Conservation (phyloP, 371 early-diverging fungal species). For the Fennellomyces sp. region DNA sequence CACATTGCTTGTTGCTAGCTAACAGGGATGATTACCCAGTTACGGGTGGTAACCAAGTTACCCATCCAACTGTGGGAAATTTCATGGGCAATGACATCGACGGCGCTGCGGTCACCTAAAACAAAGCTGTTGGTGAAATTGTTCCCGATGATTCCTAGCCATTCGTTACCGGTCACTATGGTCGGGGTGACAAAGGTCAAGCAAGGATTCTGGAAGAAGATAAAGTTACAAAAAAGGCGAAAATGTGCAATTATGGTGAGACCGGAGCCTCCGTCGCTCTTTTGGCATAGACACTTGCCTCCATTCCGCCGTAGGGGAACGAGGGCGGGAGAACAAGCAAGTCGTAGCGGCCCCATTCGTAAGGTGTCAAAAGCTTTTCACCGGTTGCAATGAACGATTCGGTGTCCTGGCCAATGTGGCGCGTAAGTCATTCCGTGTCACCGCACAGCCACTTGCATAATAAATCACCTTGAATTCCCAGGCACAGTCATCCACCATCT, state of each 20-base stretch:
- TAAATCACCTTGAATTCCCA: constrained; percentile 80
- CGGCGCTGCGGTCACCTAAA: constrained; percentile 85
- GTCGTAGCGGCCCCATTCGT: constrained; percentile 97
- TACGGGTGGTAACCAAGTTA: constrained; percentile 90
- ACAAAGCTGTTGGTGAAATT: not conserved
- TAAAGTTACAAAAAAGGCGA: constrained; percentile 1
- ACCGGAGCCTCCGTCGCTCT: constrained; percentile 1
- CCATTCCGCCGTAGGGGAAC: constrained; percentile 98
- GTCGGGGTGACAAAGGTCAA: constrained; percentile 89
- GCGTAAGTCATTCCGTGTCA: too few relatives aligned
- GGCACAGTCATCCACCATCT: constrained; percentile 85
- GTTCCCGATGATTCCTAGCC: not conserved
- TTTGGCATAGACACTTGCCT: constrained; percentile 37
- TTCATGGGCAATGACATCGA: constrained; percentile 98
- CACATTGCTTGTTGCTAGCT: too few relatives aligned
- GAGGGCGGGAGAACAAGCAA: constrained; percentile 83
- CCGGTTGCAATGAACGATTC: constrained; percentile 87
- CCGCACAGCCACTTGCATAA: not conserved
- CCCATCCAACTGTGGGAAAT: constrained; percentile 98
- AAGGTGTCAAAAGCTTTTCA: constrained; percentile 87
- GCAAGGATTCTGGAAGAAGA: constrained; percentile 78
- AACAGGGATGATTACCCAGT: constrained; percentile 67
- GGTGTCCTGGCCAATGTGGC: constrained; percentile 56
- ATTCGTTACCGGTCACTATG: constrained; percentile 82
- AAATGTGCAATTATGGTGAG: not conserved